phyloP scores from a whole-genome alignment of 495 filamentous ascomycete species.

The Aspergillus bertholletiae region DNA sequence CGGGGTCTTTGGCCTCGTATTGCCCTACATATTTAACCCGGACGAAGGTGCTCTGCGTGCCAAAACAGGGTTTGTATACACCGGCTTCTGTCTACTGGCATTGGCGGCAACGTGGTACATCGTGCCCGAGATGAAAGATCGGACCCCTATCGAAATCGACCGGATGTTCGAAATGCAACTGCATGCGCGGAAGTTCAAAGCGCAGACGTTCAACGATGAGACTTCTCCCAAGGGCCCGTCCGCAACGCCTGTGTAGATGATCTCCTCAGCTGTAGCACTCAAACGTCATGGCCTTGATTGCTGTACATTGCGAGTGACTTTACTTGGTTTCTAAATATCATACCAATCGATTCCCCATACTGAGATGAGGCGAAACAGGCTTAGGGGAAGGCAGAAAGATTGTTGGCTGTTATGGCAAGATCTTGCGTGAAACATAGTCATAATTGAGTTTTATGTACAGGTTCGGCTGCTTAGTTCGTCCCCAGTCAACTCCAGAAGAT shows the following conservation, averaged over 20 bases:
- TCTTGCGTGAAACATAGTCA: neutral
- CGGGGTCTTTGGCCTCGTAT: constrained; percentile 23
- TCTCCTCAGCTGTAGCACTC: no score
- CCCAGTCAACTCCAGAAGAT: neutral
- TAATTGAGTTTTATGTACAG: neutral
- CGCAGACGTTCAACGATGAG: neutral
- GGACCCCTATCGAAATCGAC: constrained; percentile 30
- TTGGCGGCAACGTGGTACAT: constrained; percentile 17
- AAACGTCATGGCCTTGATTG: no score
- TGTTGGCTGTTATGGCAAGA: no score
- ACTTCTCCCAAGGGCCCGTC: neutral
- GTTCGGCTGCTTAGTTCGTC: neutral
- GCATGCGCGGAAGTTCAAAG: constrained; percentile 19
- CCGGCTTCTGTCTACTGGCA: constrained; percentile 21
- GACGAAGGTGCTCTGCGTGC: constrained; percentile 26
- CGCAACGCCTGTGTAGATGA: neutral
- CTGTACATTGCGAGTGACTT: no score
- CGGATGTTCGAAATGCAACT: constrained; percentile 28
- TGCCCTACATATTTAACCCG: constrained; percentile 35
- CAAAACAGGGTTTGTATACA: constrained; percentile 33
- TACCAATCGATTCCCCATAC: no score
- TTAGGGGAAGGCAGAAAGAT: no score
- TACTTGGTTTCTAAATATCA: no score
- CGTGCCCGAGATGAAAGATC: constrained; percentile 36
- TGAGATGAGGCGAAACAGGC: no score